Percentiles rank a stretch among this genome's conserved stretches.
Evolutionary conservation across 1,284 basidiomycete genomes (phyloP).

Genomic region (Stygiomarasmius scandens): DNA sequence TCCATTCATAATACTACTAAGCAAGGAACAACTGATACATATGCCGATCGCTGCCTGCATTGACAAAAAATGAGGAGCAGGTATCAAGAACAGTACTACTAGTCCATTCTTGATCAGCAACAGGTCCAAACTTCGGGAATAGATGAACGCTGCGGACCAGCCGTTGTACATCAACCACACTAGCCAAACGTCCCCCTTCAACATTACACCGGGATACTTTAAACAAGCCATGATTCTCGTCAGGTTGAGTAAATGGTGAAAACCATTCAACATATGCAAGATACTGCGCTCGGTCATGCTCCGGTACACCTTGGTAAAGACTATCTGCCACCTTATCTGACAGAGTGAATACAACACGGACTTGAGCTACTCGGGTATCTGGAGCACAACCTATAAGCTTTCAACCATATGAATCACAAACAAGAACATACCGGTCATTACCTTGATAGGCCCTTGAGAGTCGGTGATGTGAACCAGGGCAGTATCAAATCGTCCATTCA

Average conservation of each 20-base stretch:
- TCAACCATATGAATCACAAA: no score
- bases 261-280: constrained; percentile 2
- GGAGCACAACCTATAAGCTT: background rate
- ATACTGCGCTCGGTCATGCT: background rate
- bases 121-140: constrained; percentile 22
- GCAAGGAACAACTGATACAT: background rate
- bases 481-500: constrained; percentile 27
- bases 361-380: constrained; percentile 23
- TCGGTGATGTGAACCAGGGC: constrained; percentile 15
- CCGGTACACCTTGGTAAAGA: no score
- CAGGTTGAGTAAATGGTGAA: background rate
- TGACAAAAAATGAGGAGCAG: background rate
- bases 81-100: background rate
- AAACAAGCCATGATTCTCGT: background rate
- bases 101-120: background rate
- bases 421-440: no score
- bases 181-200: no score
- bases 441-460: background rate
- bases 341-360: constrained; percentile 26
- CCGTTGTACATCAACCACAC: constrained; percentile 16
- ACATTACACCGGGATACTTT: no score
- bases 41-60: background rate
- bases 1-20: no score
- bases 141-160: constrained; percentile 22
- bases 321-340: background rate